Percentiles rank a stretch among this genome's conserved stretches.
These are phyloP conservation scores for Striga asiatica DNA, from an alignment of 257 asterid genomes.

Conservation along the genomic window DNA sequence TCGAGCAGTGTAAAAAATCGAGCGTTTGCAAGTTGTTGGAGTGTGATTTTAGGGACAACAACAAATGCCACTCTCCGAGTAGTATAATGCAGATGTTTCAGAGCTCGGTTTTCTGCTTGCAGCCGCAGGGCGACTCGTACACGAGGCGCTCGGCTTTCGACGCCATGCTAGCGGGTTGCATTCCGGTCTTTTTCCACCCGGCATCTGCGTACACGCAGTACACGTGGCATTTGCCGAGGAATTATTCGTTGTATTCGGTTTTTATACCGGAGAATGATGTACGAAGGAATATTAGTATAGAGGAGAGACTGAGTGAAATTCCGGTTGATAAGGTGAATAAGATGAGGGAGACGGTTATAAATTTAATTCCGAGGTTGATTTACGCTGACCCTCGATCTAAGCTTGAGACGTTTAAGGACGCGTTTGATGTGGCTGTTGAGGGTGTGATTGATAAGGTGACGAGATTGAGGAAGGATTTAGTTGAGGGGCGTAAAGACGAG, in stretches of 20 bases:
- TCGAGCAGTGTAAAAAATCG: conserved; percentile 59
- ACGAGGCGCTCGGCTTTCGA: conserved; percentile 91
- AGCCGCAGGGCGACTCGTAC: conserved; percentile 84
- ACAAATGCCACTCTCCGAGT: conserved; percentile 78
- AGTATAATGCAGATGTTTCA: conserved; percentile 84
- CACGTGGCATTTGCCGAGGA: conserved; percentile 78
- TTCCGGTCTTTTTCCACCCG: conserved; percentile 86
- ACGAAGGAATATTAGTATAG: conserved; percentile 41
- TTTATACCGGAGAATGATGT: conserved; percentile 64
- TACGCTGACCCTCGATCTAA: conserved; percentile 72
- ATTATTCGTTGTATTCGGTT: conserved; percentile 49
- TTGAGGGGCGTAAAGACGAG: conserved; percentile 45
- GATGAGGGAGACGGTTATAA: conserved; percentile 67
- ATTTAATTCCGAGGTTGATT: conserved; percentile 58
- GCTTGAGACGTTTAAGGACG: conserved; percentile 58
- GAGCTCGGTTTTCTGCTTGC: conserved; percentile 68
- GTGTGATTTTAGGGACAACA: conserved; percentile 69
- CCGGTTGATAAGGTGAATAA: conserved; percentile 43
- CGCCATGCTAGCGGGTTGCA: conserved; percentile 80
- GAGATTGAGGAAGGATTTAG: conserved; percentile 46
- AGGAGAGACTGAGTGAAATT: conserved; percentile 39
- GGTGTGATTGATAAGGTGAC: conserved; percentile 65
- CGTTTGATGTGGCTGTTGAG: conserved; percentile 70
- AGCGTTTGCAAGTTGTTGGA: conserved; percentile 45
- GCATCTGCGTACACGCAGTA: conserved; percentile 84